These are phyloP conservation scores for Nakataea oryzae DNA, from an alignment of 2,329 filamentous ascomycete genomes.

Conservation along the genomic window DNA sequence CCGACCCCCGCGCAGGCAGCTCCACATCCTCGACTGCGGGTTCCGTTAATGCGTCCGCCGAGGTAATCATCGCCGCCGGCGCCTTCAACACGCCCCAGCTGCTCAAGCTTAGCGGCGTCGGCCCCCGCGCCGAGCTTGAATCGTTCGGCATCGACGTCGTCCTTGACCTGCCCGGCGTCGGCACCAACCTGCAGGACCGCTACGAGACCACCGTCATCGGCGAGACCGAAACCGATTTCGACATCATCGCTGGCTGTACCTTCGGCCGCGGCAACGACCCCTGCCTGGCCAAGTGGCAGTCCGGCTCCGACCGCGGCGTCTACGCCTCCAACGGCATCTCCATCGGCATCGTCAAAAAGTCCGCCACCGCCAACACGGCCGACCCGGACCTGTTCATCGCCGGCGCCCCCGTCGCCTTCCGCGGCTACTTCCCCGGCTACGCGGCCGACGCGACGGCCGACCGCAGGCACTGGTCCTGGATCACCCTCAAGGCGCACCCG, in stretches of 20 bases:
- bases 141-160: conserved; percentile 25
- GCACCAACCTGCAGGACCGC: conserved; percentile 27
- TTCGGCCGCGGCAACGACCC: conserved; percentile 17
- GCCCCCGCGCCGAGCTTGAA: conserved; percentile 28
- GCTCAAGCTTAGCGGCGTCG: conserved; percentile 33
- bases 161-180: conserved; percentile 24
- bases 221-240: conserved; percentile 26
- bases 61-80: conserved; percentile 32
- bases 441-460: conserved; percentile 17
- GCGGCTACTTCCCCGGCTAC: conserved; percentile 28
- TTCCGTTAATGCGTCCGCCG: conserved; percentile 24
- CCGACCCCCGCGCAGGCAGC: conserved; percentile 14
- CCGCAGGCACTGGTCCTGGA: conserved; percentile 30
- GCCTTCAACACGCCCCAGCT: conserved; percentile 30
- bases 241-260: conserved; percentile 18
- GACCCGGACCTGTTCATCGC: conserved; percentile 24
- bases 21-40: conserved; percentile 12
- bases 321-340: conserved; percentile 24
- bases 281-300: conserved; percentile 16
- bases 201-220: conserved; percentile 36
- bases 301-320: conserved; percentile 15
- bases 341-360: conserved; percentile 16
- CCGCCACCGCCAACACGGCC: conserved; percentile 18
- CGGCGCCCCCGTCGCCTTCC: conserved; percentile 26
- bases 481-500: conserved; percentile 50